These are phyloP conservation scores for Giardia muris DNA, from an alignment of 208 protist genomes.

Conservation along the genomic window DNA sequence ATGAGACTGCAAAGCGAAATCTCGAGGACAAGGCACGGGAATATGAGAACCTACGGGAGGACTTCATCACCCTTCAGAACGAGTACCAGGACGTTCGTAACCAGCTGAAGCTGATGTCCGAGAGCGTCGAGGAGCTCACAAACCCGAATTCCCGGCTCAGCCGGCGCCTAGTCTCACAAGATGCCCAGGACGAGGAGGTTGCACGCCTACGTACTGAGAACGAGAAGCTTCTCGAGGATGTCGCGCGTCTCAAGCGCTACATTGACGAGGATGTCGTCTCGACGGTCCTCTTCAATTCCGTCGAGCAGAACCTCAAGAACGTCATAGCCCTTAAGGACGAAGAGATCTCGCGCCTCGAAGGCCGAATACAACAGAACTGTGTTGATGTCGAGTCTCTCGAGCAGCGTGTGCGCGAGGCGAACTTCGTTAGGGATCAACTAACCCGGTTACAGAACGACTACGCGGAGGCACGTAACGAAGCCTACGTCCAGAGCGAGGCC, in stretches of 20 bases:
- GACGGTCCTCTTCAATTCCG: background rate
- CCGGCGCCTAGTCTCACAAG: background rate
- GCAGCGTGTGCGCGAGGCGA: background rate
- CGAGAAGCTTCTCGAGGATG: background rate
- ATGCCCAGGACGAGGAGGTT: background rate
- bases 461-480: background rate
- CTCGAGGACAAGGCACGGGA: background rate
- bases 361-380: background rate
- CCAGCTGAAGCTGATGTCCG: background rate
- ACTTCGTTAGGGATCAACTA: background rate
- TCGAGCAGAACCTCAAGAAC: conserved; percentile 1
- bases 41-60: background rate
- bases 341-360: background rate
- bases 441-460: background rate
- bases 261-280: background rate
- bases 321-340: background rate
- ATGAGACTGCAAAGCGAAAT: background rate
- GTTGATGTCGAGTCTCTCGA: background rate
- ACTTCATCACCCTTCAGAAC: background rate
- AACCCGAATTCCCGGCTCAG: background rate
- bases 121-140: background rate
- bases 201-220: background rate
- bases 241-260: background rate
- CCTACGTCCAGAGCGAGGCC: background rate
- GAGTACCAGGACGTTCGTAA: background rate